A percentile compares a stretch with the other conserved stretches of the same genome.
Conservation (phyloP, 2,329 filamentous ascomycete genomes). For the Penicillium palitans region DNA sequence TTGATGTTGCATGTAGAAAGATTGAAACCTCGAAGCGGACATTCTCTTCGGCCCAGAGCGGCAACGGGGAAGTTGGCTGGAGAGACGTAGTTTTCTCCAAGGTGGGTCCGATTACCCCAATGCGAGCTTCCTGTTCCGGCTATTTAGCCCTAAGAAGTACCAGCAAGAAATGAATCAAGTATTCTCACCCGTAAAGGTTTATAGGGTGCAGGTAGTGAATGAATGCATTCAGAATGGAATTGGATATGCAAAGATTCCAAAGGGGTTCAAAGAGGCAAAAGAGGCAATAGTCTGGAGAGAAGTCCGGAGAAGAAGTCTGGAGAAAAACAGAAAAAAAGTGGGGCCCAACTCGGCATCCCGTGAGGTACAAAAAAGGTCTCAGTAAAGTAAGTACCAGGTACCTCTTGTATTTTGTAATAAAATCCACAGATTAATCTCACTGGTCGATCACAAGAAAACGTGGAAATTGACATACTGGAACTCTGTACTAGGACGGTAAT, state of each 20-base stretch:
- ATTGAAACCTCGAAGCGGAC: conserved; percentile 28
- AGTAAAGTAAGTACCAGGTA: background rate
- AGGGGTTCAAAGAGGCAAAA: background rate
- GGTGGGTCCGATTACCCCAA: conserved; percentile 26
- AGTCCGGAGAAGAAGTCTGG: background rate
- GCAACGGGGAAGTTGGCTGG: conserved; percentile 8
- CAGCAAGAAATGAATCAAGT: background rate
- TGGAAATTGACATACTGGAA: background rate
- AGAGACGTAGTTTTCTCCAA: conserved; percentile 1
- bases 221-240: too few relatives aligned
- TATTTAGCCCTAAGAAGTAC: background rate
- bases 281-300: background rate
- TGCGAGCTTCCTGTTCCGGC: conserved; percentile 18
- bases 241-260: background rate
- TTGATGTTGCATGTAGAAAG: conserved; percentile 17
- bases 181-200: background rate
- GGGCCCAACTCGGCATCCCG: background rate
- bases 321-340: background rate
- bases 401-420: background rate
- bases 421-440: background rate
- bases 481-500: background rate
- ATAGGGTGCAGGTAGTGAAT: background rate
- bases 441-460: background rate
- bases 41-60: conserved; percentile 29
- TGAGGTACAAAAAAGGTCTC: background rate